These are phyloP conservation scores for Coniophora puteana DNA, from an alignment of 1,284 basidiomycete genomes.

Conservation along the genomic window DNA sequence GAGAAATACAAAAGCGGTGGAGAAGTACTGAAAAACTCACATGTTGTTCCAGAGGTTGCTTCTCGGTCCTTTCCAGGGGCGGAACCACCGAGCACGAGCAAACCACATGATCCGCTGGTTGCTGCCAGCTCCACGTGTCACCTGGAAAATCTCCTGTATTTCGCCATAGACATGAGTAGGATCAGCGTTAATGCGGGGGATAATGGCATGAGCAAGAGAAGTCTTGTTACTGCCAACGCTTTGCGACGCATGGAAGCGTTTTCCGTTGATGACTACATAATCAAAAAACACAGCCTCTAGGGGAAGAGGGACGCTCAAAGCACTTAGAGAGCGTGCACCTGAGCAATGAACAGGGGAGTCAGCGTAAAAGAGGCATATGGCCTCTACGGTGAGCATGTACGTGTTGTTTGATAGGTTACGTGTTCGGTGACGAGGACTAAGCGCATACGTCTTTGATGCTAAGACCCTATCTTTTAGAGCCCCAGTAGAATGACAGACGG, in stretches of 20 bases:
- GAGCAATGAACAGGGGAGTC: slow-evolving; percentile 5
- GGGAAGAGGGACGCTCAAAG: slow-evolving; percentile 3
- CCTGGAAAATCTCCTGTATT: slow-evolving; percentile 6
- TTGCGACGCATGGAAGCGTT: slow-evolving; percentile 13
- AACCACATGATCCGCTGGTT: slow-evolving; percentile 1
- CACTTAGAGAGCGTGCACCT: not conserved
- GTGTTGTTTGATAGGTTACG: slow-evolving; percentile 2
- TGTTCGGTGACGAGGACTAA: slow-evolving; percentile 3
- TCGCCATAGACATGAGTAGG: not conserved
- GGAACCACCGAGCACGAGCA: slow-evolving; percentile 6
- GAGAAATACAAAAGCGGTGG: not conserved
- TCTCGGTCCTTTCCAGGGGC: not conserved
- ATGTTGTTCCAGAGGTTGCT: slow-evolving; percentile 3
- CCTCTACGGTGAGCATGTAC: slow-evolving; percentile 1
- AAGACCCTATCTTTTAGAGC: not conserved
- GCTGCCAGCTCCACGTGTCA: not conserved
- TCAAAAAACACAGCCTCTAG: slow-evolving; percentile 16
- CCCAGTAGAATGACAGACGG: not conserved
- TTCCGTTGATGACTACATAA: slow-evolving; percentile 15
- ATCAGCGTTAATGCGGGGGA: not conserved
- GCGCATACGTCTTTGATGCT: not conserved
- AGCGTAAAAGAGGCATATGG: slow-evolving; percentile 1
- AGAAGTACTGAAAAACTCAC: not conserved
- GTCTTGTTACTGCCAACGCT: not conserved
- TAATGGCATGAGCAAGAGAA: slow-evolving; percentile 2